Conservation (phyloP, 2,329 filamentous ascomycete species). For the Allantophomopsis lycopodina region DNA sequence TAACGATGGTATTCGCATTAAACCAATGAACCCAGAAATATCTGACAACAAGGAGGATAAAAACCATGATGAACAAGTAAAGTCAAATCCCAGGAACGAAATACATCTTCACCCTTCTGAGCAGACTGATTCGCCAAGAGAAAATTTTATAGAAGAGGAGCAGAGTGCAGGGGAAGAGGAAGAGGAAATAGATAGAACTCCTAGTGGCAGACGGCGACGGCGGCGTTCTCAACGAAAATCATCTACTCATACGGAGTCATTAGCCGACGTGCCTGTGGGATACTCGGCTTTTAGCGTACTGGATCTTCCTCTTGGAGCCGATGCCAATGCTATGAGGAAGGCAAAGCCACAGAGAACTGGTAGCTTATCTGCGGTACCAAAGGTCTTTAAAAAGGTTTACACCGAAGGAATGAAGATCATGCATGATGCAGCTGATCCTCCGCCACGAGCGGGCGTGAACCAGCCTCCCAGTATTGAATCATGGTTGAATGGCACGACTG, state of each 20-base stretch:
- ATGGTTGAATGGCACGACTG: slow-evolving; percentile 48
- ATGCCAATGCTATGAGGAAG: slow-evolving; percentile 30
- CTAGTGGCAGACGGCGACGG: not conserved
- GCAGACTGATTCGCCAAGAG: too few relatives aligned
- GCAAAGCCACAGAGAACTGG: slow-evolving; percentile 32
- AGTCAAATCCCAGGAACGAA: not conserved
- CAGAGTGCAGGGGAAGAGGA: slow-evolving; percentile 7
- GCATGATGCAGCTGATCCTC: slow-evolving; percentile 39
- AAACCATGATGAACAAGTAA: not conserved
- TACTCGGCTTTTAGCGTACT: slow-evolving; percentile 54
- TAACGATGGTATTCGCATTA: slow-evolving; percentile 19
- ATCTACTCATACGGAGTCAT: slow-evolving; percentile 22
- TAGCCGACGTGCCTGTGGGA: slow-evolving; percentile 49
- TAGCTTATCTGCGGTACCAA: slow-evolving; percentile 47
- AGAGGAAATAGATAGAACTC: slow-evolving; percentile 6
- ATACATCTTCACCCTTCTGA: too few relatives aligned
- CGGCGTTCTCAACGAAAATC: slow-evolving; percentile 10
- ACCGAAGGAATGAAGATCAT: slow-evolving; percentile 52
- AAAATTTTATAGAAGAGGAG: not conserved
- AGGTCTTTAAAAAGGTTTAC: slow-evolving; percentile 50
- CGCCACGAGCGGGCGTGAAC: slow-evolving; percentile 35
- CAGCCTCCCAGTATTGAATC: slow-evolving; percentile 51
- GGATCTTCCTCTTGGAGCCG: slow-evolving; percentile 36
- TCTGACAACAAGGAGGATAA: not conserved
- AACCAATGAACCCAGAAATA: slow-evolving; percentile 6